Base-by-base conservation (phyloP, 805 yeast genomes). In the Blastobotrys parvus region DNA sequence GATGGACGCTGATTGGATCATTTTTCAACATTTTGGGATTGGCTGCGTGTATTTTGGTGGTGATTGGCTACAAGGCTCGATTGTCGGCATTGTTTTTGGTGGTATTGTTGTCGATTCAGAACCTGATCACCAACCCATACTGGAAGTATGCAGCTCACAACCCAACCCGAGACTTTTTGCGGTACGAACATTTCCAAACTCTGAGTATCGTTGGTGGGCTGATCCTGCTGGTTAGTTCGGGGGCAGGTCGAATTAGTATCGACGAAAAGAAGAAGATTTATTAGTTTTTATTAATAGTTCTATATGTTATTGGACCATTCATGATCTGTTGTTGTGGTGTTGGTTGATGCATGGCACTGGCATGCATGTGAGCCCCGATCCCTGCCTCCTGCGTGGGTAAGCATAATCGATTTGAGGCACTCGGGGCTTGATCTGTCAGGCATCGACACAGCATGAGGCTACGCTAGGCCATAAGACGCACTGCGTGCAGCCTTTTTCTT, bases 221-320 rank as follows among this genome's bases (percentile, higher is more conserved):
- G 49, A 67, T 90, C 48, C 69, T 92, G 52, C 85, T 92, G 48
- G 95, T 86, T 46, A 87, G 84, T 66, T 86, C 95, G 3, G 98
- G 98, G 49, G 97, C 97, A 23, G 98, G 98, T 40, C 89, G 84
- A 55, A 72, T 90, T 51, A 84, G 95, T 21, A 68, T 90, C 45
- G 98, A 90, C 59, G 97, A 88, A 63, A 90, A 92, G 81, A 89
- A 90, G 71, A 90, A 90, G 72, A 80, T 85, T 46, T 86, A 83
- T 61, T 87, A 67, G 49, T 32, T 17, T n/a, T 4, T n/a, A 32
- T 5, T 3, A 5, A 3, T 13, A 5, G 15, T 29, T 29, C 7
- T 25, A 25, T 25, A 25, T 25, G 29, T 7, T 25, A 25, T n/a
- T n/a, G n/a, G n/a, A n/a, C n/a, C n/a, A n/a, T n/a, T n/a, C n/a